Conservation (phyloP, 352 stramenopile species). For the Globisporangium nodosum region DNA sequence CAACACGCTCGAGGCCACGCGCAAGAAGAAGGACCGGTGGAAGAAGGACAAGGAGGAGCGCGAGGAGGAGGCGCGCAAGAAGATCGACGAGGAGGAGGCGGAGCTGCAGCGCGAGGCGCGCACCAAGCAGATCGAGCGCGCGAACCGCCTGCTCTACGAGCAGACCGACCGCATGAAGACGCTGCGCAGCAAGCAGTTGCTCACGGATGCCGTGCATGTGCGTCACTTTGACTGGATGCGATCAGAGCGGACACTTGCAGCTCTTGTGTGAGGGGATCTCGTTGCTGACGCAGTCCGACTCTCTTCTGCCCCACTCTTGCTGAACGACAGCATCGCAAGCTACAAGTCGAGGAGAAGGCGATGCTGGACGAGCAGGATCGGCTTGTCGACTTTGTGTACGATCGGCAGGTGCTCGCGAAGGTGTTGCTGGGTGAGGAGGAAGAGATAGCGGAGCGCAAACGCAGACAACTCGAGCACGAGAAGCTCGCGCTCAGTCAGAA, state of each 20-base stretch:
- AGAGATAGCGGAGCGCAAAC: slow-evolving; percentile 36
- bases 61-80: slow-evolving; percentile 65
- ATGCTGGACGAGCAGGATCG: slow-evolving; percentile 51
- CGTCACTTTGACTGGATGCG: slow-evolving; percentile 5
- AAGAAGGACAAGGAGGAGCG: slow-evolving; percentile 88
- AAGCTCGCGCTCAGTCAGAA: slow-evolving; percentile 58
- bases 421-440: slow-evolving; percentile 49
- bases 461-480: slow-evolving; percentile 39
- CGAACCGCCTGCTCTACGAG: slow-evolving; percentile 85
- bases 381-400: slow-evolving; percentile 34
- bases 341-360: slow-evolving; percentile 77
- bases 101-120: slow-evolving; percentile 62
- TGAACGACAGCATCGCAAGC: slow-evolving; percentile 43
- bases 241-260: too few relatives aligned
- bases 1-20: slow-evolving; percentile 89
- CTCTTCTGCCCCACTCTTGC: neutral
- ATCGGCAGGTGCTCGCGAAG: slow-evolving; percentile 40
- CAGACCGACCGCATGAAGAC: slow-evolving; percentile 92
- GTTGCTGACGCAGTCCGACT: neutral
- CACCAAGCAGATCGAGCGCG: slow-evolving; percentile 80
- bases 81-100: slow-evolving; percentile 77
- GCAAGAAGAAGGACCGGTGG: slow-evolving; percentile 87
- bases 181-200: slow-evolving; percentile 77
- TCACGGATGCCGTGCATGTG: slow-evolving; percentile 81
- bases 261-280: neutral